Evolutionary conservation across 371 early-diverging fungal genomes (phyloP).

Genomic region (Conidiobolus incongruus): DNA sequence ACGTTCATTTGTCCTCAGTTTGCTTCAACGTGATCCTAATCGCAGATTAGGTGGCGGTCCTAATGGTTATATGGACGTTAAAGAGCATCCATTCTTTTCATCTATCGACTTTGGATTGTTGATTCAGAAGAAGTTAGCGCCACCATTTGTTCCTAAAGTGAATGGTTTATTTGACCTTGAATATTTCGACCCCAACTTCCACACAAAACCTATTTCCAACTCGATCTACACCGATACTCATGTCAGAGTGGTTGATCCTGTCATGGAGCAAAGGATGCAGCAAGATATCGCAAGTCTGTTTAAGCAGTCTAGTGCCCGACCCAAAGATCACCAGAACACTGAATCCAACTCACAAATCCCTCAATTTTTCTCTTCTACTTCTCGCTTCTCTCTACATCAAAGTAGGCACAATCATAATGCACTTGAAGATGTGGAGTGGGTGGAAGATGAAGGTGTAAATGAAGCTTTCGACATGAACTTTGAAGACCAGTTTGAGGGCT

Average conservation of each 20-base stretch:
- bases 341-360: background rate
- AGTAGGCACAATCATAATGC: background rate
- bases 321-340: background rate
- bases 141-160: constrained; percentile 40
- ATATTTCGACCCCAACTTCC: constrained; percentile 1
- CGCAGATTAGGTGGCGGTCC: constrained; percentile 29
- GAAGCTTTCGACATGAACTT: background rate
- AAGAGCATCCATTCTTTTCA: constrained; percentile 31
- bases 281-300: background rate
- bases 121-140: constrained; percentile 19
- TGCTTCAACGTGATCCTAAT: constrained; percentile 21
- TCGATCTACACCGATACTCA: background rate
- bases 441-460: too few species aligned
- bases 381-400: background rate
- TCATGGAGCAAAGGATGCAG: background rate
- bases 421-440: background rate
- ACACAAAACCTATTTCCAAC: background rate
- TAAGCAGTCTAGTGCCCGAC: background rate
- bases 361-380: background rate
- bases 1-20: constrained; percentile 15
- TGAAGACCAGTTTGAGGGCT: background rate
- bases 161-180: background rate
- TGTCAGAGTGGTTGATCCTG: background rate
- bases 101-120: constrained; percentile 28
- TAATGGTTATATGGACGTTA: constrained; percentile 24